phyloP scores from a whole-genome alignment of 371 early-diverging fungal species.

The Apophysomyces ossiformis region DNA sequence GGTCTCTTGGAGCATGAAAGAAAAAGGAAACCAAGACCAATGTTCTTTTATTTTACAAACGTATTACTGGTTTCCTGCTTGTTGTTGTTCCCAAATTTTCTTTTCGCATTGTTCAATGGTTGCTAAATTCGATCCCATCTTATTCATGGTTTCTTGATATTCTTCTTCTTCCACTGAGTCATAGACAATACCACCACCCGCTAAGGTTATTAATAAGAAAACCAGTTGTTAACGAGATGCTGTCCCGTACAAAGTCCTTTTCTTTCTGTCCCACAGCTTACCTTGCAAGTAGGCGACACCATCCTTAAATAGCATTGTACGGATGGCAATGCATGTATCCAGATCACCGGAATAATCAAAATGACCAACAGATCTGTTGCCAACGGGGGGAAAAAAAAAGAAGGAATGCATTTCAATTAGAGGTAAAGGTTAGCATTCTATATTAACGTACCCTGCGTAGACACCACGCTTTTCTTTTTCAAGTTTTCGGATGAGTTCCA shows the following conservation, averaged over 20 bases:
- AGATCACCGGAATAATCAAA: slow-evolving; percentile 92
- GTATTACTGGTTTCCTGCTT: slow-evolving; percentile 19
- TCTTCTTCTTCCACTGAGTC: slow-evolving; percentile 92
- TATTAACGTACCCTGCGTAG: slow-evolving; percentile 79
- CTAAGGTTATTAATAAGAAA: slow-evolving; percentile 13
- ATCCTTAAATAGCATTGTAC: slow-evolving; percentile 97
- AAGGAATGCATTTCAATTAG: neutral
- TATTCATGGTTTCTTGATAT: slow-evolving; percentile 95
- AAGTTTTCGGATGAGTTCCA: slow-evolving; percentile 89
- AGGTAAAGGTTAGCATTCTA: neutral
- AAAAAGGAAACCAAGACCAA: too few relatives aligned
- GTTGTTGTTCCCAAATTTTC: slow-evolving; percentile 49
- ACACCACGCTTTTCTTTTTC: slow-evolving; percentile 94
- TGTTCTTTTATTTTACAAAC: too few relatives aligned
- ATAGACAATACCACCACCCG: slow-evolving; percentile 95
- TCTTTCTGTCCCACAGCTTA: slow-evolving; percentile 17
- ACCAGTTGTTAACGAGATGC: neutral
- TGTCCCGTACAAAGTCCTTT: neutral
- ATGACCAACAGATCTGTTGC: slow-evolving; percentile 80
- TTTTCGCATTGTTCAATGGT: slow-evolving; percentile 85
- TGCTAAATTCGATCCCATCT: slow-evolving; percentile 88
- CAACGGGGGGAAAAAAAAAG: neutral
- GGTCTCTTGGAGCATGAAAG: neutral
- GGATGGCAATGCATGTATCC: slow-evolving; percentile 97
- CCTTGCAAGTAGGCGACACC: slow-evolving; percentile 91